Percentiles rank a stretch among this genome's conserved stretches.
phyloP scores from a whole-genome alignment of 2,329 filamentous ascomycete species.

The Fusarium papillatum region DNA sequence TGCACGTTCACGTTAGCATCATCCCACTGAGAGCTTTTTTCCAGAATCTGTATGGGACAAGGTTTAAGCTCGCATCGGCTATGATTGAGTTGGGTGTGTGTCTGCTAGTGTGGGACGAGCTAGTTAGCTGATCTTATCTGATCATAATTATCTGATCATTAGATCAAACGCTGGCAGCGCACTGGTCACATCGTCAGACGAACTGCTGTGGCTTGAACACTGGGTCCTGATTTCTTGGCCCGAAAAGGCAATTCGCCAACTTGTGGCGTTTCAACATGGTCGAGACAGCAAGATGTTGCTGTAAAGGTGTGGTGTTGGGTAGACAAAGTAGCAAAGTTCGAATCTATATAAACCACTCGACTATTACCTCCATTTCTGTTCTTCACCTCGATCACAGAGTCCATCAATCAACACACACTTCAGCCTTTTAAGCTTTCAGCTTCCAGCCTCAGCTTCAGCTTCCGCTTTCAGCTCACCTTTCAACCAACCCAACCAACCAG shows the following conservation, averaged over 20 bases:
- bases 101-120: neutral
- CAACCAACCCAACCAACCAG: neutral
- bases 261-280: constrained; percentile 1
- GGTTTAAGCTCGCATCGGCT: neutral
- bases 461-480: neutral
- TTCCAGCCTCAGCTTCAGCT: neutral
- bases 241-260: constrained; percentile 1
- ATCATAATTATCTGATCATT: constrained; percentile 11
- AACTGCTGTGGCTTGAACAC: constrained; percentile 6
- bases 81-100: neutral
- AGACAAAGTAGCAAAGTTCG: neutral
- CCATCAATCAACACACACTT: neutral
- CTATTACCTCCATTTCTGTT: neutral
- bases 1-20: constrained; percentile 7
- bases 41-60: constrained; percentile 2
- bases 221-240: neutral
- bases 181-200: constrained; percentile 3
- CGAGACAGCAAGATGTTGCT: neutral
- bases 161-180: constrained; percentile 1
- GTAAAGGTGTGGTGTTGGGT: neutral
- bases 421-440: neutral
- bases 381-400: constrained; percentile 1
- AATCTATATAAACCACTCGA: neutral
- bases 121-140: constrained; percentile 10
- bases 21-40: constrained; percentile 1